Conservation (phyloP, 495 filamentous ascomycete genomes). For the Massariosphaeria phaeospora region DNA sequence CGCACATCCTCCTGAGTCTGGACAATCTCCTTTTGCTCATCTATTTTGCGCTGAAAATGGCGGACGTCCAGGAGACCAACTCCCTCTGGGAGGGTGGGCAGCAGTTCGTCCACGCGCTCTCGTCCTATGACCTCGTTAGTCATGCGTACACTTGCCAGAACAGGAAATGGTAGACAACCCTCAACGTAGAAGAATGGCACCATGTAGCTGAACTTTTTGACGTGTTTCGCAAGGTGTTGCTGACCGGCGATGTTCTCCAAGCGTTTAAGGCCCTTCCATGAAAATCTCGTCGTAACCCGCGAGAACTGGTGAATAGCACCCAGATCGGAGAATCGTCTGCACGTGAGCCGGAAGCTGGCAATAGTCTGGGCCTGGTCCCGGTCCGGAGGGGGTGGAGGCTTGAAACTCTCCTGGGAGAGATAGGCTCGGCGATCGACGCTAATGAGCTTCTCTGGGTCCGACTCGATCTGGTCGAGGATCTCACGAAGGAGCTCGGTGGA, state of each 20-base stretch:
- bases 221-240: slow-evolving; percentile 54
- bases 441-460: slow-evolving; percentile 47
- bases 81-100: slow-evolving; percentile 33
- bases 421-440: slow-evolving; percentile 49
- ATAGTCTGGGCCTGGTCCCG: slow-evolving; percentile 45
- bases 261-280: slow-evolving; percentile 51
- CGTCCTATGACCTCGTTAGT: slow-evolving; percentile 36
- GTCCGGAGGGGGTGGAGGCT: slow-evolving; percentile 42
- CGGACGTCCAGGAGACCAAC: slow-evolving; percentile 38
- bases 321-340: slow-evolving; percentile 57
- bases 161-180: slow-evolving; percentile 34
- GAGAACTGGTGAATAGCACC: slow-evolving; percentile 58
- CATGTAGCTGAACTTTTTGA: slow-evolving; percentile 67
- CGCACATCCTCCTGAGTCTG: slow-evolving; percentile 41
- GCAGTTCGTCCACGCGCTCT: slow-evolving; percentile 36
- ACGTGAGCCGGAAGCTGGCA: slow-evolving; percentile 54
- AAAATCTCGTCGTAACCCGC: slow-evolving; percentile 58
- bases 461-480: slow-evolving; percentile 52
- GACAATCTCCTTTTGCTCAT: slow-evolving; percentile 45
- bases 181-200: slow-evolving; percentile 61
- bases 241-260: slow-evolving; percentile 49
- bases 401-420: slow-evolving; percentile 54
- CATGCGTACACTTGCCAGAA: slow-evolving; percentile 18
- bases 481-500: slow-evolving; percentile 59
- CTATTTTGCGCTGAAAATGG: slow-evolving; percentile 41